A percentile compares a stretch with the other conserved stretches of the same genome.
Conservation (phyloP, 768 basidiomycete genomes). For the Mycena albidolilacea region DNA sequence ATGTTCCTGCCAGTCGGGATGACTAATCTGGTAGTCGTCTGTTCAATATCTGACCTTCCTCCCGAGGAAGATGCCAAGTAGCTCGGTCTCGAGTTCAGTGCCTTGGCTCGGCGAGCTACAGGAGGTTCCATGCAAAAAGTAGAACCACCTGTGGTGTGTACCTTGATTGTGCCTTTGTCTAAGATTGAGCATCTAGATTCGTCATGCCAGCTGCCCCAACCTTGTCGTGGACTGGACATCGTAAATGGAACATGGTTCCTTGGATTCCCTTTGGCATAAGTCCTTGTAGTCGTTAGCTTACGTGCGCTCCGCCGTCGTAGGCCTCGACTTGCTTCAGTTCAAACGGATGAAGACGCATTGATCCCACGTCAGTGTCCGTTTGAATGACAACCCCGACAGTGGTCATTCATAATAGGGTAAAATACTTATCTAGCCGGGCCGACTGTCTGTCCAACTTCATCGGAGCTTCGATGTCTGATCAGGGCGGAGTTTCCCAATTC, state of each 20-base stretch:
- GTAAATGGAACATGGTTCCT: slow-evolving; percentile 16
- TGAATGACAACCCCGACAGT: slow-evolving; percentile 15
- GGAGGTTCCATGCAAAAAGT: slow-evolving; percentile 21
- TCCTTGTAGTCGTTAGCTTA: slow-evolving; percentile 5
- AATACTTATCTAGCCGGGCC: slow-evolving; percentile 18
- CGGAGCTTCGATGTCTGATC: slow-evolving; percentile 8
- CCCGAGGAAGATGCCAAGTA: slow-evolving; percentile 26
- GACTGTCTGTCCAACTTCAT: slow-evolving; percentile 4
- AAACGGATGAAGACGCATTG: slow-evolving; percentile 17
- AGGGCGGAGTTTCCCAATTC: slow-evolving; percentile 1
- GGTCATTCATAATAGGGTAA: slow-evolving; percentile 18
- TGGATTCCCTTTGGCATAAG: slow-evolving; percentile 8
- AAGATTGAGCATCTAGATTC: slow-evolving; percentile 20
- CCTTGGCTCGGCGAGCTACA: slow-evolving; percentile 20
- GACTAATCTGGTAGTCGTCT: slow-evolving; percentile 19
- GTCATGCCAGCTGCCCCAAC: slow-evolving; percentile 19
- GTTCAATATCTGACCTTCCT: slow-evolving; percentile 23
- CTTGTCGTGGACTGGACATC: slow-evolving; percentile 18
- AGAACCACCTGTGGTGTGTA: slow-evolving; percentile 26
- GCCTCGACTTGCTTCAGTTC: slow-evolving; percentile 19
- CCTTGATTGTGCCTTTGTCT: slow-evolving; percentile 25
- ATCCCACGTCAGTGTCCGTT: slow-evolving; percentile 20
- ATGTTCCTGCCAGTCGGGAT: slow-evolving; percentile 21
- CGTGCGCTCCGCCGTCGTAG: slow-evolving; percentile 16
- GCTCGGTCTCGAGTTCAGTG: slow-evolving; percentile 22